Percentiles rank a stretch among this genome's conserved stretches.
phyloP scores from a whole-genome alignment of 108 stramenopile genomes.

The Cyclotella choctawhatcheeana region DNA sequence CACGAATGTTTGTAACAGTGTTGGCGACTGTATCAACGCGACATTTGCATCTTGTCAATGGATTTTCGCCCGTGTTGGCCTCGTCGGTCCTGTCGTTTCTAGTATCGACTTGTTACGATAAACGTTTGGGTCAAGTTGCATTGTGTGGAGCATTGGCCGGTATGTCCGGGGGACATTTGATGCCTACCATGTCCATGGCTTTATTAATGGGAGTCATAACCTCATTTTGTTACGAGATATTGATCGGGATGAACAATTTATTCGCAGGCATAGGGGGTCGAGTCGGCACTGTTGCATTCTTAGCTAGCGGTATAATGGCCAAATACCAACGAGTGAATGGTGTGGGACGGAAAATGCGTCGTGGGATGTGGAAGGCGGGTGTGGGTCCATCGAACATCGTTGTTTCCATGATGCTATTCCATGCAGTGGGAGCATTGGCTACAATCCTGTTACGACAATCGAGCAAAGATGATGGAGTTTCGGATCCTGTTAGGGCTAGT shows the following conservation, averaged over 20 bases:
- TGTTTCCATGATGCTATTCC: conserved; percentile 30
- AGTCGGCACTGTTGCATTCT: conserved; percentile 55
- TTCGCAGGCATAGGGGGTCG: conserved; percentile 59
- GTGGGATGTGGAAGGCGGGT: conserved; percentile 22
- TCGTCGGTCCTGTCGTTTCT: conserved; percentile 46
- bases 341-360: conserved; percentile 23
- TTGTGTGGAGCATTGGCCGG: conserved; percentile 71
- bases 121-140: conserved; percentile 60
- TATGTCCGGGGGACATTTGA: conserved; percentile 47
- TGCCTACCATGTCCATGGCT: conserved; percentile 33
- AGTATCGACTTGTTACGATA: conserved; percentile 37
- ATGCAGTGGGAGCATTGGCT: conserved; percentile 52
- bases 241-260: conserved; percentile 44
- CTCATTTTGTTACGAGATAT: conserved; percentile 53
- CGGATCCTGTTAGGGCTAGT: conserved; percentile 56
- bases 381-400: conserved; percentile 19
- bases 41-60: conserved; percentile 36
- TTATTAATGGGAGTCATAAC: conserved; percentile 43
- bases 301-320: conserved; percentile 43
- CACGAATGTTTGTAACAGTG: conserved; percentile 42
- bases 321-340: conserved; percentile 15
- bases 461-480: conserved; percentile 37
- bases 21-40: conserved; percentile 53
- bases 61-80: conserved; percentile 54
- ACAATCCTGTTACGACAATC: conserved; percentile 57